Evolutionary conservation across 2,329 filamentous ascomycete genomes (phyloP), one percentile per base, ranked within the genome.

Genomic region (Fusarium sp.): DNA sequence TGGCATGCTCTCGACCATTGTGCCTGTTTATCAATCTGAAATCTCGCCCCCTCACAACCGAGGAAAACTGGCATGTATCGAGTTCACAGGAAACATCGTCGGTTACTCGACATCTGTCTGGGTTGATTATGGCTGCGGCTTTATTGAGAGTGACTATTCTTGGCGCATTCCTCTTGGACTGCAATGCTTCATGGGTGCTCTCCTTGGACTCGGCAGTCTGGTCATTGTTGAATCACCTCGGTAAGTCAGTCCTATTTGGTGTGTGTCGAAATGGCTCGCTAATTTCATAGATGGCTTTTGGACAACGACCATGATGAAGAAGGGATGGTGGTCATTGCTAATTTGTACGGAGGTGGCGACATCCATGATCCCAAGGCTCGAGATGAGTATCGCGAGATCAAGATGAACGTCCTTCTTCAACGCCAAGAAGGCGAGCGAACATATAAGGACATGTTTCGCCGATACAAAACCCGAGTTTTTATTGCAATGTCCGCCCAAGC

Each of bases 401-500:
- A 99, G 86, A 97, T 98, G 94, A 92, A 95, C 77, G 96, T 99
- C 35, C 88, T 99, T 38, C 86, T 98, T 29, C 92, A 95, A 81
- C 93, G 96, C 57, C 94, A 97, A 83, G 96, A 99, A 83, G 96
- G 96, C 76, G 96, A 98, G 84, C 90, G 96, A 75, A 91, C 93
- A 0, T 99, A 98, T 82, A 77, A 82, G 42, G 96, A 98, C 70
- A 99, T 99, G 96, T 99, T 98, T 86, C 92, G 89, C 78, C 91
- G 94, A 70, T 98, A 98, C 85, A 89, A 88, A 79, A 96, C 93
- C 78, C 94, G 96, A 59, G 95, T 98, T 73, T 94, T 98, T 79
- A 98, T 98, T 80, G 96, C 96, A 83, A 98, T 98, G 96, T 98
- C 95, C 38, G 96, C 96, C 8, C 96, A 98, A 82, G 94, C 92